phyloP scores from a whole-genome alignment of 2,329 filamentous ascomycete species.

The Thielaviopsis euricoi region DNA sequence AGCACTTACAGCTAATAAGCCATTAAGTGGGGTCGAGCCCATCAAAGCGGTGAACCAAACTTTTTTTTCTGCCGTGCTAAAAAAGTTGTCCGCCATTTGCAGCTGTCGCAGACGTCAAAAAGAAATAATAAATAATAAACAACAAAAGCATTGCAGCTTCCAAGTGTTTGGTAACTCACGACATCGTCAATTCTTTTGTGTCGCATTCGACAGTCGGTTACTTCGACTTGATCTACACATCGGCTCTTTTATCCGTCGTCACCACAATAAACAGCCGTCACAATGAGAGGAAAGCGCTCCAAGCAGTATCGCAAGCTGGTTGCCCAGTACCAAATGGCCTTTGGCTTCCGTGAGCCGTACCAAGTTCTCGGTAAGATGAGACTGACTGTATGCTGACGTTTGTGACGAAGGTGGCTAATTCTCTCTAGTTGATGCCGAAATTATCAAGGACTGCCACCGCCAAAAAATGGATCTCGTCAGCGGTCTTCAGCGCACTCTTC shows the following conservation, averaged over 20 bases:
- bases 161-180: not conserved
- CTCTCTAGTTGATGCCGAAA: conserved; percentile 57
- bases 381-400: not conserved
- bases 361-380: conserved; percentile 54
- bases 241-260: not conserved
- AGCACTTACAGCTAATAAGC: too few relatives aligned
- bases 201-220: not conserved
- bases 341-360: conserved; percentile 86
- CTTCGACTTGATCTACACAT: not conserved
- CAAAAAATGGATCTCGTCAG: conserved; percentile 82
- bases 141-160: not conserved
- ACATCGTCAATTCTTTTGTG: not conserved
- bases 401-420: conserved; percentile 1
- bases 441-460: conserved; percentile 62
- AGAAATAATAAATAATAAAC: too few relatives aligned
- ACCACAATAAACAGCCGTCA: conserved; percentile 8
- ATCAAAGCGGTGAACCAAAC: conserved; percentile 7
- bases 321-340: conserved; percentile 74
- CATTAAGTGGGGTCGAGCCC: not conserved
- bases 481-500: conserved; percentile 64
- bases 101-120: too few relatives aligned
- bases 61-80: conserved; percentile 12
- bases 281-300: conserved; percentile 34
- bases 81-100: conserved; percentile 1
- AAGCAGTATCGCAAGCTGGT: conserved; percentile 65